Percentiles rank a stretch among this genome's conserved stretches.
phyloP scores from a whole-genome alignment of 441 rosid genomes.

The Syzygium syzygioides region DNA sequence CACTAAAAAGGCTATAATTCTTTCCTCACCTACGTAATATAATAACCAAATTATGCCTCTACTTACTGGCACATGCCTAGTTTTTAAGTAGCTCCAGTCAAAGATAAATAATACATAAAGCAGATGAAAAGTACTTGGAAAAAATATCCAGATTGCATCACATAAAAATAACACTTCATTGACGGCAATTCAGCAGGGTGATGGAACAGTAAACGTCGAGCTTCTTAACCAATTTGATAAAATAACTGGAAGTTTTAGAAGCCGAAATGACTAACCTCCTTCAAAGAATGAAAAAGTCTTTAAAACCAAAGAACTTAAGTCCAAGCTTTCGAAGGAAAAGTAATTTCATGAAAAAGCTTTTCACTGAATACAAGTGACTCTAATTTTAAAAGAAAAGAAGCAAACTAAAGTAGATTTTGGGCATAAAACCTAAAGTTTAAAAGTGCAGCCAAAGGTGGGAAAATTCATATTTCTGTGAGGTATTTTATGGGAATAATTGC shows the following conservation, averaged over 20 bases:
- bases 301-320: not conserved
- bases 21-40: not conserved
- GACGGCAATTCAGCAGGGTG: not conserved
- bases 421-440: not conserved
- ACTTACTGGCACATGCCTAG: not conserved
- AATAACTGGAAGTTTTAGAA: not conserved
- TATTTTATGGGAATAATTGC: not conserved
- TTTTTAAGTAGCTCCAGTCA: not conserved
- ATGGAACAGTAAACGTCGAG: not conserved
- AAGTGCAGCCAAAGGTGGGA: not conserved
- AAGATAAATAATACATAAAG: not conserved
- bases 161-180: not conserved
- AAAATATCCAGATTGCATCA: not conserved
- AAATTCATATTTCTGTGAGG: not conserved
- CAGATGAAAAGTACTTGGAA: not conserved
- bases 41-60: not conserved
- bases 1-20: not conserved
- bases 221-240: not conserved
- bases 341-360: not conserved
- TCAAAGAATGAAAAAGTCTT: not conserved
- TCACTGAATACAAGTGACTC: not conserved
- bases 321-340: not conserved
- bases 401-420: not conserved
- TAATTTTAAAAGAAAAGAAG: not conserved
- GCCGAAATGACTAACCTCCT: not conserved